Percentiles rank a stretch among this genome's conserved stretches.
Conservation (phyloP, 139 green algal genomes). For the Chlorella vulgaris region DNA sequence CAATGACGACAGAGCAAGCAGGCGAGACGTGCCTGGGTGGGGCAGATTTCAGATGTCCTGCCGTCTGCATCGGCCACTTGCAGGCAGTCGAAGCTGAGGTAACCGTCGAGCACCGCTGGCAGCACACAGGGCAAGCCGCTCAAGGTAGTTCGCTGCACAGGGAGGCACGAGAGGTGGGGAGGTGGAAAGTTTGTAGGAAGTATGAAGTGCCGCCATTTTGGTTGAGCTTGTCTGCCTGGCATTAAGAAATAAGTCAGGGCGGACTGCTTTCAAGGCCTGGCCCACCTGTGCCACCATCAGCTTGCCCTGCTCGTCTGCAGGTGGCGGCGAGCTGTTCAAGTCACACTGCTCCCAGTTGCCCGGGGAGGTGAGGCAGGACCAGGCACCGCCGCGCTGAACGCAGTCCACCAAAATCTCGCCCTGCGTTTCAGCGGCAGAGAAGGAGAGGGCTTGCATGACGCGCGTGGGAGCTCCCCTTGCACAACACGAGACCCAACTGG, state of each 20-base stretch:
- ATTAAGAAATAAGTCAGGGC: too few species aligned
- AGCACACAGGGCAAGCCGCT: slow-evolving; percentile 19
- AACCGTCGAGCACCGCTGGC: slow-evolving; percentile 24
- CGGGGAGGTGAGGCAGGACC: slow-evolving; percentile 9
- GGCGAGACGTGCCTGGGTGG: neutral
- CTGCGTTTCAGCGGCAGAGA: neutral
- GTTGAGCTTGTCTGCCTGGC: too few species aligned
- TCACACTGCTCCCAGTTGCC: slow-evolving; percentile 20
- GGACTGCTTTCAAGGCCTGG: too few species aligned
- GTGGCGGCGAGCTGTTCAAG: neutral
- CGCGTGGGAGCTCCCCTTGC: too few species aligned
- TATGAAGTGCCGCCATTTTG: too few species aligned
- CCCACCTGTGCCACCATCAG: slow-evolving; percentile 28
- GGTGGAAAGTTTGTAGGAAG: neutral
- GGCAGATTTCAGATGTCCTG: slow-evolving; percentile 16
- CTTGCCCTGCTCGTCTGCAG: neutral
- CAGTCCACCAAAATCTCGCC: slow-evolving; percentile 37
- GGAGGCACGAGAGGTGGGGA: neutral
- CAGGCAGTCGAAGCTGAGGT: slow-evolving; percentile 21
- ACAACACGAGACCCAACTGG: too few species aligned
- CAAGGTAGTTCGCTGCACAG: slow-evolving; percentile 5
- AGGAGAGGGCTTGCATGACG: too few species aligned
- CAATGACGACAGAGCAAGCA: neutral
- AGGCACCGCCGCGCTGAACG: slow-evolving; percentile 3
- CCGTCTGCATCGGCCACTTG: neutral